These are phyloP conservation scores for Grammothele lineata DNA, from an alignment of 768 basidiomycete species.

Conservation along the genomic window DNA sequence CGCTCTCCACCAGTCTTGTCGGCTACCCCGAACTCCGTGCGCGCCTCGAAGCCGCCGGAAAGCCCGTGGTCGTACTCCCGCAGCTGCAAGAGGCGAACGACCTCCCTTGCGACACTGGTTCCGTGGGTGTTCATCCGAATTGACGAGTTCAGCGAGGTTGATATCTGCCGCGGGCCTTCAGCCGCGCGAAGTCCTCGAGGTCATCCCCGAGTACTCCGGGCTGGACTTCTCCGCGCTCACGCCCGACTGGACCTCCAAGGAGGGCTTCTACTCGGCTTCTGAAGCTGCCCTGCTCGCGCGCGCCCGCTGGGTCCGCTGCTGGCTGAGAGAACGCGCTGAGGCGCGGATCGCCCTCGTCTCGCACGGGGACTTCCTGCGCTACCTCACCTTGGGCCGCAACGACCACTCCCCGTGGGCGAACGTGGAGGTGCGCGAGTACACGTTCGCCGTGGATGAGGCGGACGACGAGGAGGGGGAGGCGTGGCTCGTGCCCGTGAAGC, in stretches of 20 bases:
- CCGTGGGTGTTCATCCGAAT: conserved; percentile 19
- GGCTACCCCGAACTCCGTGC: conserved; percentile 21
- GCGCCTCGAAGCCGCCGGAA: conserved; percentile 21
- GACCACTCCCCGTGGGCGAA: conserved; percentile 23
- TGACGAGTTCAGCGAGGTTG: no score
- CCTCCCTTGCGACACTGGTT: conserved; percentile 25
- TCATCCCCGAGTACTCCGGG: conserved; percentile 25
- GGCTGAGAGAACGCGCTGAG: conserved; percentile 26
- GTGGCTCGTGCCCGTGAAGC: conserved; percentile 18
- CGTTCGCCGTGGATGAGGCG: conserved; percentile 20
- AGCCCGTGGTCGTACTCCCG: conserved; percentile 22
- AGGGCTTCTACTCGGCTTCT: conserved; percentile 21
- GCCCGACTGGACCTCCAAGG: conserved; percentile 25
- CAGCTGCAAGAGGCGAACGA: conserved; percentile 28
- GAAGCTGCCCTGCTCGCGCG: conserved; percentile 19
- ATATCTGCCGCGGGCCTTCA: not conserved
- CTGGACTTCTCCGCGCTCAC: conserved; percentile 24
- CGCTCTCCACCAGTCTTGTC: conserved; percentile 24
- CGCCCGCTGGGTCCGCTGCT: conserved; percentile 24
- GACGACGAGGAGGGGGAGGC: conserved; percentile 21
- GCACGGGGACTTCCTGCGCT: conserved; percentile 24
- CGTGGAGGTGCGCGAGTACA: conserved; percentile 25
- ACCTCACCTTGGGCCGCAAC: conserved; percentile 23
- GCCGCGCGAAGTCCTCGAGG: conserved; percentile 24
- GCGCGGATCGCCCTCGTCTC: conserved; percentile 24